A percentile compares a stretch with the other conserved stretches of the same genome.
Evolutionary conservation across 495 filamentous ascomycete genomes (phyloP).

Genomic region (Tuber magnatum): DNA sequence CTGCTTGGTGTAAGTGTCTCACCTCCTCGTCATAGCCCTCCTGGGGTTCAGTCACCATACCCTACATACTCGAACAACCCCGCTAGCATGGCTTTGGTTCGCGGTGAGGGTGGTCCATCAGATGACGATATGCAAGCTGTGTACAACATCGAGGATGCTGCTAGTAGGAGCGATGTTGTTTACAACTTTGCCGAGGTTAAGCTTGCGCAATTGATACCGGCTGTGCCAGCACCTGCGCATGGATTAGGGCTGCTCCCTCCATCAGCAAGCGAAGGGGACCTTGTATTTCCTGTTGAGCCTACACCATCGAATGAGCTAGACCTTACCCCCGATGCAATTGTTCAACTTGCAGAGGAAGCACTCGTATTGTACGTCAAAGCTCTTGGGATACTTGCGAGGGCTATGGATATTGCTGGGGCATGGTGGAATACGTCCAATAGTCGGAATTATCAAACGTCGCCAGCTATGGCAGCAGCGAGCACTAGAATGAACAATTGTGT

Average conservation of each 20-base stretch:
- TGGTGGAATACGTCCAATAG: constrained; percentile 64
- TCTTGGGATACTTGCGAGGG: constrained; percentile 74
- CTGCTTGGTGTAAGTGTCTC: constrained; percentile 54
- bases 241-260: constrained; percentile 35
- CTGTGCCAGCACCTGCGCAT: constrained; percentile 57
- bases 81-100: constrained; percentile 39
- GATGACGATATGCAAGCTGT: constrained; percentile 79
- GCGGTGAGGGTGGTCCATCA: constrained; percentile 23
- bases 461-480: constrained; percentile 47
- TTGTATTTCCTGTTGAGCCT: constrained; percentile 43
- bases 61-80: constrained; percentile 44
- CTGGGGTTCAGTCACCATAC: constrained; percentile 32
- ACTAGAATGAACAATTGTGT: constrained; percentile 83
- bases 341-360: constrained; percentile 86
- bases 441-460: constrained; percentile 42
- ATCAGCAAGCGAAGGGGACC: constrained; percentile 27
- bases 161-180: constrained; percentile 86
- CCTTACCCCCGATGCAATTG: constrained; percentile 75
- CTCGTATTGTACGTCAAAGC: constrained; percentile 94
- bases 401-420: constrained; percentile 90
- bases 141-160: constrained; percentile 78
- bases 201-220: constrained; percentile 86
- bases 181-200: constrained; percentile 97
- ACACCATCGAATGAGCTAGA: constrained; percentile 43
- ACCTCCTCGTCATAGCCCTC: constrained; percentile 36